Percentiles rank a stretch among this genome's conserved stretches.
Conservation (phyloP, 2,329 filamentous ascomycete genomes). For the Colletotrichum scovillei region DNA sequence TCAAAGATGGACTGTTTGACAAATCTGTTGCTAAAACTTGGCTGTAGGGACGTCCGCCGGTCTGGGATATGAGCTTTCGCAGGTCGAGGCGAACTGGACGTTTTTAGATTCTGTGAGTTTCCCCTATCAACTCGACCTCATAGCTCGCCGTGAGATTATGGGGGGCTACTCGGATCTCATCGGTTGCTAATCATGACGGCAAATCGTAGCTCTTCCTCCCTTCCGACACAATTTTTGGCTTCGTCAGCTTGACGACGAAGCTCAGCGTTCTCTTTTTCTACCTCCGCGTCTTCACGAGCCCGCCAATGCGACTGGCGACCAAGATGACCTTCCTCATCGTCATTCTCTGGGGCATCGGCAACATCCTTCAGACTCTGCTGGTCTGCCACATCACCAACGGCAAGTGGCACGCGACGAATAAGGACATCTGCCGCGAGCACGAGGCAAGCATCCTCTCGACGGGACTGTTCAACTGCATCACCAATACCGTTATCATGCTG, state of each 20-base stretch:
- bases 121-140: not conserved
- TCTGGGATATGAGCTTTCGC: constrained; percentile 38
- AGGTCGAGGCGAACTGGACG: constrained; percentile 10
- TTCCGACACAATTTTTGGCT: constrained; percentile 51
- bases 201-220: constrained; percentile 47
- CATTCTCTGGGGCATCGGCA: constrained; percentile 42
- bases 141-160: not conserved
- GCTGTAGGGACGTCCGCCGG: constrained; percentile 38
- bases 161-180: not conserved
- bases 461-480: constrained; percentile 51
- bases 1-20: not conserved
- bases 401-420: constrained; percentile 37
- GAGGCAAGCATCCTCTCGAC: constrained; percentile 51
- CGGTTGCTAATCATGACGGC: not conserved
- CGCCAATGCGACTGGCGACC: constrained; percentile 43
- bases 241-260: constrained; percentile 50
- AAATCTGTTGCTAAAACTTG: not conserved
- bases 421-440: constrained; percentile 49
- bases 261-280: constrained; percentile 55
- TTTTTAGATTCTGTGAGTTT: constrained; percentile 7
- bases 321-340: constrained; percentile 36
- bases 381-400: constrained; percentile 39
- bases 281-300: constrained; percentile 52
- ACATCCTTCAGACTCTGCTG: constrained; percentile 41
- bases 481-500: constrained; percentile 50